Evolutionary conservation across 2,329 filamentous ascomycete genomes (phyloP).

Genomic region (Cladosporium sp.): DNA sequence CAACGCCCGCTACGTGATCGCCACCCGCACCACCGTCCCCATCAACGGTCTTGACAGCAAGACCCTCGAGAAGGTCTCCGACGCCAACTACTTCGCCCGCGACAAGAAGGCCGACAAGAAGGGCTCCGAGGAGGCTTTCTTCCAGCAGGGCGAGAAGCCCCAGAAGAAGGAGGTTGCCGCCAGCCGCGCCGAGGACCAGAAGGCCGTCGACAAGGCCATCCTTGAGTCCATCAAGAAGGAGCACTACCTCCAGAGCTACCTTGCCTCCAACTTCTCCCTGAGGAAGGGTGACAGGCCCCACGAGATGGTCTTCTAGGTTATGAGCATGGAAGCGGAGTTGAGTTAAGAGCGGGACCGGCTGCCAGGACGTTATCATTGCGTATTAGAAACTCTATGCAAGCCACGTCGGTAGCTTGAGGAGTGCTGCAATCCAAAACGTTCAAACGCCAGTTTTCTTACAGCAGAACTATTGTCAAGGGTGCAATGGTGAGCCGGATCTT

Average conservation of each 20-base stretch:
- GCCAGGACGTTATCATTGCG: slow-evolving; percentile 22
- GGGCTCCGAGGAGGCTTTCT: slow-evolving; percentile 90
- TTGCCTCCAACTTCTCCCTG: slow-evolving; percentile 94
- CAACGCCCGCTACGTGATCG: slow-evolving; percentile 92
- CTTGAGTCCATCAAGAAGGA: slow-evolving; percentile 98
- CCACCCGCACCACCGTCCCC: slow-evolving; percentile 83
- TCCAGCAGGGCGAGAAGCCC: slow-evolving; percentile 98
- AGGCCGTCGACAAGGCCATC: slow-evolving; percentile 96
- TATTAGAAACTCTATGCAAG: slow-evolving; percentile 23
- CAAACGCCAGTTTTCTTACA: slow-evolving; percentile 22
- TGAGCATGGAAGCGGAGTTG: slow-evolving; percentile 21
- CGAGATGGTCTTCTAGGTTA: slow-evolving; percentile 96
- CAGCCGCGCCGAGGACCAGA: slow-evolving; percentile 94
- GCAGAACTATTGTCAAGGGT: slow-evolving; percentile 15
- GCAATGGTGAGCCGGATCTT: slow-evolving; percentile 21
- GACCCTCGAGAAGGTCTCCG: slow-evolving; percentile 75
- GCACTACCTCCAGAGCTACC: slow-evolving; percentile 89
- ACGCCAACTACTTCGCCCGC: slow-evolving; percentile 89
- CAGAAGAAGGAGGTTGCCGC: slow-evolving; percentile 97
- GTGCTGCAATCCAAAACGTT: slow-evolving; percentile 22
- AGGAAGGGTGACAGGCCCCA: slow-evolving; percentile 99
- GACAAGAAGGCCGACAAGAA: slow-evolving; percentile 96
- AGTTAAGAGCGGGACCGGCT: slow-evolving; percentile 21
- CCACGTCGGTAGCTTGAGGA: slow-evolving; percentile 22
- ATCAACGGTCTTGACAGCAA: slow-evolving; percentile 76